These are phyloP conservation scores for Annulohypoxylon stygium DNA, from an alignment of 495 filamentous ascomycete genomes.

Conservation along the genomic window DNA sequence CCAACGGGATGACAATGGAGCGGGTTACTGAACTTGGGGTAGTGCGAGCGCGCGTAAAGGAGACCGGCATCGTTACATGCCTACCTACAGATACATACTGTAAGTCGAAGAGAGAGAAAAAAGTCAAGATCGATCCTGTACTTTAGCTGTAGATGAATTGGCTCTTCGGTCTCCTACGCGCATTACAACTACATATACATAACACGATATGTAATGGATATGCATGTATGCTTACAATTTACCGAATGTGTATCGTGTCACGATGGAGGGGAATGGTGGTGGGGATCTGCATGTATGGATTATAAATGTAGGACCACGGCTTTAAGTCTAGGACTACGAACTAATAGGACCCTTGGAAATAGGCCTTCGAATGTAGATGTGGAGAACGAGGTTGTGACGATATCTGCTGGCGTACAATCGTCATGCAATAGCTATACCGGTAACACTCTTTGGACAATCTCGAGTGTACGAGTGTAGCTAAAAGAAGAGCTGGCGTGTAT, in stretches of 20 bases:
- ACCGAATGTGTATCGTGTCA: background rate
- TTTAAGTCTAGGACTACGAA: conserved; percentile 1
- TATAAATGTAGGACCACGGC: background rate
- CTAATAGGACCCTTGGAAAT: conserved; percentile 8
- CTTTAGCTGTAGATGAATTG: conserved; percentile 20
- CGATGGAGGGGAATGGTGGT: conserved; percentile 3
- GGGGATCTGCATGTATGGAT: conserved; percentile 9
- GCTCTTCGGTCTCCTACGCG: conserved; percentile 34
- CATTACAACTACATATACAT: background rate
- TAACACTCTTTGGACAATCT: background rate
- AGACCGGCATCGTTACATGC: background rate
- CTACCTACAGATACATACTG: background rate
- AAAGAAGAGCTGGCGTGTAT: background rate
- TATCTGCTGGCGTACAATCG: conserved; percentile 18
- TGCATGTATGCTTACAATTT: background rate
- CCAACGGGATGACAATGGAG: conserved; percentile 4
- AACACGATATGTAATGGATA: conserved; percentile 1
- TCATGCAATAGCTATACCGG: conserved; percentile 7
- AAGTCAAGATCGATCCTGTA: conserved; percentile 27
- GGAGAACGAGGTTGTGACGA: conserved; percentile 11
- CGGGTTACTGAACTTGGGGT: conserved; percentile 45
- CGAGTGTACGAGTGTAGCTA: background rate
- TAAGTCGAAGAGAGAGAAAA: background rate
- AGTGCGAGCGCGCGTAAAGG: conserved; percentile 18
- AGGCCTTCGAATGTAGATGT: background rate